Conservation (phyloP, 306 rosid species). For the Vicia faba region DNA sequence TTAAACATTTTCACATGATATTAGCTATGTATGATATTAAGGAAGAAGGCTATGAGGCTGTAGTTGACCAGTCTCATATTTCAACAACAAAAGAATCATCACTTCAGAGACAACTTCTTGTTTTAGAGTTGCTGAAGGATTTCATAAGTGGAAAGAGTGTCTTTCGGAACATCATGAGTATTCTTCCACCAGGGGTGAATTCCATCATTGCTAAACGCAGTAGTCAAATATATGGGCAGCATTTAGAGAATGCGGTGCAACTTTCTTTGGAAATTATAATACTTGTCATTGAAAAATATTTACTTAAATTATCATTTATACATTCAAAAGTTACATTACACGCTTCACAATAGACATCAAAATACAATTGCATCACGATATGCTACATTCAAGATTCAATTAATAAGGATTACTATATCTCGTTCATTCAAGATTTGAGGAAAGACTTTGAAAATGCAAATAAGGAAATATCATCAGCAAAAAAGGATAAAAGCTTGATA, state of each 20-base stretch:
- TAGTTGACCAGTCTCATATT: conserved; percentile 65
- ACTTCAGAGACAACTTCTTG: conserved; percentile 81
- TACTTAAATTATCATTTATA: too few species aligned
- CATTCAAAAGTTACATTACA: too few species aligned
- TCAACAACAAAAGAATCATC: conserved; percentile 62
- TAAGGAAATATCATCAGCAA: too few species aligned
- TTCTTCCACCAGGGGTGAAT: conserved; percentile 83
- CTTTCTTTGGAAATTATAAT: conserved; percentile 84
- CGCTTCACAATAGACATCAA: too few species aligned
- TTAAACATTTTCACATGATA: conserved; percentile 85
- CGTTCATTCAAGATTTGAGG: too few species aligned
- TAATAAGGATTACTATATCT: too few species aligned
- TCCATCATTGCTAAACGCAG: conserved; percentile 71
- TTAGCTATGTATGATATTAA: conserved; percentile 73
- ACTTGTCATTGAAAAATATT: conserved; percentile 79
- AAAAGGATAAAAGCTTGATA: too few species aligned
- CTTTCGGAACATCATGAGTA: conserved; percentile 90
- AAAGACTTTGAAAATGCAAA: too few species aligned
- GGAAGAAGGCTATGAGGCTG: conserved; percentile 79
- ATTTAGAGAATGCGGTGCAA: too few species aligned
- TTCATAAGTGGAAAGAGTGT: conserved; percentile 94
- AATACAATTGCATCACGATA: too few species aligned
- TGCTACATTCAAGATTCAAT: too few species aligned
- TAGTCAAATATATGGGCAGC: conserved; percentile 78
- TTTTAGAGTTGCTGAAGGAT: conserved; percentile 89